A percentile compares a stretch with the other conserved stretches of the same genome.
phyloP scores from a whole-genome alignment of 2,329 filamentous ascomycete species.

The Grosmannia clavigera region DNA sequence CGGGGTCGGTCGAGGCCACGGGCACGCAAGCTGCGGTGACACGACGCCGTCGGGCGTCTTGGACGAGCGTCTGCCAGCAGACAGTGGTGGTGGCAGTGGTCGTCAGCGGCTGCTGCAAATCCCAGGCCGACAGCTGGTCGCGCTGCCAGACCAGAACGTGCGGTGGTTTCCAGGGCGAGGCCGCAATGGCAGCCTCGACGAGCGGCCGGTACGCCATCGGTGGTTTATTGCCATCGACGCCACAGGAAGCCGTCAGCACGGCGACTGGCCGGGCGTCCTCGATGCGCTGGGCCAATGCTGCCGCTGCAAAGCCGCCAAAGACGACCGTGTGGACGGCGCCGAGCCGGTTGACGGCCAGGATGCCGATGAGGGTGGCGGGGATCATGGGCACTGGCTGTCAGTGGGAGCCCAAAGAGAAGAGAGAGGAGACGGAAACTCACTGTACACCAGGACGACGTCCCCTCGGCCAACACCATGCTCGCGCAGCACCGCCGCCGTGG shows the following conservation, averaged over 20 bases:
- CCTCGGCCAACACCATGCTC: slow-evolving; percentile 74
- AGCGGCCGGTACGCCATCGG: slow-evolving; percentile 66
- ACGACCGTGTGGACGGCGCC: slow-evolving; percentile 87
- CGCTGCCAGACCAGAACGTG: slow-evolving; percentile 77
- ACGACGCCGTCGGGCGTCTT: slow-evolving; percentile 54
- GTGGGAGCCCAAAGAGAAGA: not conserved
- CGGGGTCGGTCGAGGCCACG: slow-evolving; percentile 60
- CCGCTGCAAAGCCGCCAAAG: slow-evolving; percentile 80
- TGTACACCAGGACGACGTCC: slow-evolving; percentile 84
- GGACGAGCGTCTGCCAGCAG: slow-evolving; percentile 61
- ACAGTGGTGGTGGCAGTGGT: not conserved
- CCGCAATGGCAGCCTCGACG: slow-evolving; percentile 57
- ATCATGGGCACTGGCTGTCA: slow-evolving; percentile 74
- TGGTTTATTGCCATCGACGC: slow-evolving; percentile 76
- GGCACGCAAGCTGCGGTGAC: slow-evolving; percentile 64
- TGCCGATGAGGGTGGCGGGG: slow-evolving; percentile 73
- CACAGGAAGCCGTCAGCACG: slow-evolving; percentile 82
- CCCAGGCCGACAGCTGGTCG: slow-evolving; percentile 57
- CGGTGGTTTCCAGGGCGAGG: slow-evolving; percentile 57
- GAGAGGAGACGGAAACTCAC: slow-evolving; percentile 25
- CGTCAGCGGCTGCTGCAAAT: slow-evolving; percentile 42
- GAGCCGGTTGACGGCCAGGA: slow-evolving; percentile 67
- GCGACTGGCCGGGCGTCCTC: slow-evolving; percentile 65
- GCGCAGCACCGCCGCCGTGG: slow-evolving; percentile 66
- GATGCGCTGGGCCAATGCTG: slow-evolving; percentile 75